Conservation (phyloP, 768 basidiomycete genomes). For the Jaapia argillacea region DNA sequence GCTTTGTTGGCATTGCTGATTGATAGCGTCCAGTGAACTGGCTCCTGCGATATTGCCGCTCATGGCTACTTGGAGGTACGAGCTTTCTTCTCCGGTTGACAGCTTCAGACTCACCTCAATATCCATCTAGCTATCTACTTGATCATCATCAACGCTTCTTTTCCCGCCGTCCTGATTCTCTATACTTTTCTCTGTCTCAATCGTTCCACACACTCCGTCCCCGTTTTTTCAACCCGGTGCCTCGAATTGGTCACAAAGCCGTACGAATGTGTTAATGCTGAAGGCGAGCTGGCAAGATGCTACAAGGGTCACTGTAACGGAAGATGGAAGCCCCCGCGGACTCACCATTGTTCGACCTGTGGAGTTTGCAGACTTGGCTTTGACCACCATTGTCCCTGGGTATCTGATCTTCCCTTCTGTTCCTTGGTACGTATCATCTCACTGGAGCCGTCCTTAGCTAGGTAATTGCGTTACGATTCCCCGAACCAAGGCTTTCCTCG, state of each 20-base stretch:
- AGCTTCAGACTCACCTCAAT: too few species aligned
- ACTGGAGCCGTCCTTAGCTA: constrained; percentile 9
- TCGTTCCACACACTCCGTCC: neutral
- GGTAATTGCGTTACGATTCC: constrained; percentile 22
- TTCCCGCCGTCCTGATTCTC: too few species aligned
- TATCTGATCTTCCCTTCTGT: neutral
- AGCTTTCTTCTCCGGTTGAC: too few species aligned
- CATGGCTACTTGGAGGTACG: too few species aligned
- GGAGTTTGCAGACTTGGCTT: constrained; percentile 20
- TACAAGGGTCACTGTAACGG: constrained; percentile 20
- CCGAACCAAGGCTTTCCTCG: constrained; percentile 16
- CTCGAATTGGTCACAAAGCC: neutral
- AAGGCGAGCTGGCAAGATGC: constrained; percentile 15
- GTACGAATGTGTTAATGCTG: constrained; percentile 9
- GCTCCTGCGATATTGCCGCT: too few species aligned
- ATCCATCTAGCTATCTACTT: too few species aligned
- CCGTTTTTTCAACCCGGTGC: neutral
- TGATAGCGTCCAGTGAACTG: too few species aligned
- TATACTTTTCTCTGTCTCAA: neutral
- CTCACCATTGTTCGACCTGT: constrained; percentile 23
- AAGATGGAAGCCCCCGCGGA: constrained; percentile 23
- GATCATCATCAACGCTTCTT: too few species aligned
- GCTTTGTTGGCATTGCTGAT: too few species aligned
- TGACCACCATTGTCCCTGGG: constrained; percentile 25
- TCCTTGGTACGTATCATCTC: neutral